phyloP scores from a whole-genome alignment of 257 asterid species.

The Capsicum pubescens region DNA sequence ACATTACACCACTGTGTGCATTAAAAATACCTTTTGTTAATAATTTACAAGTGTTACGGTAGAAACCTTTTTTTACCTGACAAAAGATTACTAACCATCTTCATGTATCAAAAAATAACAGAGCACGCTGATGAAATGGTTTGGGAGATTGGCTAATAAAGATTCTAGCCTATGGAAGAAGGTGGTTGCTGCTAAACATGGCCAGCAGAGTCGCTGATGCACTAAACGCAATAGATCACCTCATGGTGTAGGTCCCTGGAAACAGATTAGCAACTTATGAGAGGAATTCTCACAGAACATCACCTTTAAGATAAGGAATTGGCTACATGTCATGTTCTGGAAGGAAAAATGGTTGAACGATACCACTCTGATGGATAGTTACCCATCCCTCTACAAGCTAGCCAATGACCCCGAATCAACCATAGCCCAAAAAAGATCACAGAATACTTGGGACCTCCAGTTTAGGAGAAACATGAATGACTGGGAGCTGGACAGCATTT shows the following conservation, averaged over 20 bases:
- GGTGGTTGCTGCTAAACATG: neutral
- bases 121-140: constrained; percentile 11
- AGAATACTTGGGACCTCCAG: constrained; percentile 7
- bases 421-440: neutral
- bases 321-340: neutral
- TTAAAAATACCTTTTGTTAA: neutral
- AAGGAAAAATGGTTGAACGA: neutral
- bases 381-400: constrained; percentile 5
- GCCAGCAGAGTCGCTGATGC: neutral
- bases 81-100: neutral
- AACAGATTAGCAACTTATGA: neutral
- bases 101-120: neutral
- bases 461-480: neutral
- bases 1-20: constrained; percentile 16
- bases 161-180: constrained; percentile 5
- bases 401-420: neutral
- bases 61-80: neutral
- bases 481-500: neutral
- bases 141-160: neutral
- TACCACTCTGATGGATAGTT: neutral
- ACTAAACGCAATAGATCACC: neutral
- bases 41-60: neutral
- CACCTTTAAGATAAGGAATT: neutral
- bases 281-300: neutral
- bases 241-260: neutral